Evolutionary conservation across 495 filamentous ascomycete species (phyloP).

Genomic region (Penicillium simplicissimum): DNA sequence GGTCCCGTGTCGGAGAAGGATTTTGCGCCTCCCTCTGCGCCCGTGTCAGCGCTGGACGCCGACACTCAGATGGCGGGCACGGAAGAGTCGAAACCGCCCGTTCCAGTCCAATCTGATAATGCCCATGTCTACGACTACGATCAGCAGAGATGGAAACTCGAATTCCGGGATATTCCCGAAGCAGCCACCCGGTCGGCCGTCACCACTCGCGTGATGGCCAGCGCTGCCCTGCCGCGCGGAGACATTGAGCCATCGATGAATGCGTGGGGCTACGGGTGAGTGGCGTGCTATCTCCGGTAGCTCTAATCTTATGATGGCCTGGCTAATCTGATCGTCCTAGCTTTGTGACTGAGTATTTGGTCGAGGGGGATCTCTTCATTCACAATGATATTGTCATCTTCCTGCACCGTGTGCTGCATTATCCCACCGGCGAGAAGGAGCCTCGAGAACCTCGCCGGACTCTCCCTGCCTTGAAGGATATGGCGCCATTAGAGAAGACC

Average conservation of each 20-base stretch:
- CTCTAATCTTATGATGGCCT: not conserved
- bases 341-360: slow-evolving; percentile 49
- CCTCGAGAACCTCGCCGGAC: slow-evolving; percentile 31
- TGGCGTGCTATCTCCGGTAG: slow-evolving; percentile 21
- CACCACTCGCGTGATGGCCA: slow-evolving; percentile 50
- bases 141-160: slow-evolving; percentile 48
- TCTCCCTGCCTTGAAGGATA: slow-evolving; percentile 36
- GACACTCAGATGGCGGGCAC: slow-evolving; percentile 39
- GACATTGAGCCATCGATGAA: slow-evolving; percentile 49
- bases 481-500: slow-evolving; percentile 46
- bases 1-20: slow-evolving; percentile 39
- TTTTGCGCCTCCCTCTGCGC: slow-evolving; percentile 28
- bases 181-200: slow-evolving; percentile 49
- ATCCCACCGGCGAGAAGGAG: slow-evolving; percentile 29
- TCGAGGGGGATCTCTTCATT: slow-evolving; percentile 51
- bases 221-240: slow-evolving; percentile 43
- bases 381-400: slow-evolving; percentile 50
- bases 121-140: slow-evolving; percentile 38
- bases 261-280: slow-evolving; percentile 54
- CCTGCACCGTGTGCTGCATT: slow-evolving; percentile 49
- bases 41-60: slow-evolving; percentile 14
- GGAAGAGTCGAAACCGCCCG: slow-evolving; percentile 19
- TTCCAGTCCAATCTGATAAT: not conserved
- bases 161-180: slow-evolving; percentile 57
- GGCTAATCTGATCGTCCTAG: slow-evolving; percentile 32